Base-by-base conservation (phyloP, 2,329 filamentous ascomycete species). In the Golovinomyces cichoracearum region DNA sequence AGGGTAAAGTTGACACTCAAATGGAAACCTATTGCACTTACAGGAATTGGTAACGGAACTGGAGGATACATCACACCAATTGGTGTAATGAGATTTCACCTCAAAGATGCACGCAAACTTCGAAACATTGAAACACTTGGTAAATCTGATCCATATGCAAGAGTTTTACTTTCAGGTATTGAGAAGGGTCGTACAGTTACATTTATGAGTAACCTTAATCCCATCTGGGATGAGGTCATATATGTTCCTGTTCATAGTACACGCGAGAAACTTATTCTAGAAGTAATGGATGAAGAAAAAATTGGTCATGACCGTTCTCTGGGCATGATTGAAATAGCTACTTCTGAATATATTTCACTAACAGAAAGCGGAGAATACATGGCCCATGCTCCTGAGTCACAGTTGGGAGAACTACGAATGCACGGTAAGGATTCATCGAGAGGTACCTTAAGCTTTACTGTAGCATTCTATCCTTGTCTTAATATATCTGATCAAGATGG, bases 251-350 rank as follows among this genome's bases (percentile, higher is more conserved):
- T 98, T 50, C 88, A 94, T 62, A 85, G 79, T 5, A 58, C 73
- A 13, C 79, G 83, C 27, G 90, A 98, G 62, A 84, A 81, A 58
- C 68, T 98, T 26, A 76, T 78, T 0, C 66, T 98, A 17, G 90
- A 98, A 63, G 85, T 95, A 54, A 93, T 98, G 88, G 90, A 98
- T 57, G 77, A 90, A 52, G 90, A 98, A 64, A 86, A 78, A 56
- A 71, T 95, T 59, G 83, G 83, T 57, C 90, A 85, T 61, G 90
- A 98, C 62, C 80, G 90, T 50, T 81, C 81, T 38, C 71, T 98
- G 29, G 90, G 90, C 48, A 70, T 80, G 49, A 66, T 90, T 17
- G 86, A 95, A 55, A 64, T 94, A 23, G 69, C 73, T 48, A 78
- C 80, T 7, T 69, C 77, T 17, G 83, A 95, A 53, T 95, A 83